These are phyloP conservation scores for Ascochyta pisi DNA, from an alignment of 2,329 filamentous ascomycete genomes.

Conservation along the genomic window DNA sequence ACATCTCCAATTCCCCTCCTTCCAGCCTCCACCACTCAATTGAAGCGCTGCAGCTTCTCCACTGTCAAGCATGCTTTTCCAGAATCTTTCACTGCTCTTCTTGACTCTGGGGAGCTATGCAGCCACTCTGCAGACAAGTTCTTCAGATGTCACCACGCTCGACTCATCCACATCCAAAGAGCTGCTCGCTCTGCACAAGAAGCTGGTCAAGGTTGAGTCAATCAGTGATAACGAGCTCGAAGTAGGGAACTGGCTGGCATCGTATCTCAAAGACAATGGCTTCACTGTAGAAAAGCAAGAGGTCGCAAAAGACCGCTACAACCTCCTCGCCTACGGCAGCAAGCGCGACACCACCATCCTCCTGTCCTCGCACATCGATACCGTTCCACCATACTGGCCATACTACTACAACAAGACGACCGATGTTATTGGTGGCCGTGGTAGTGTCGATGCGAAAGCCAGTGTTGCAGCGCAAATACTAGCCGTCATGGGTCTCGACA, in stretches of 20 bases:
- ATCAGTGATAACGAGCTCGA: constrained; percentile 72
- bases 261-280: constrained; percentile 67
- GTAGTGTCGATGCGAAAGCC: constrained; percentile 69
- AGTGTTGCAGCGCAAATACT: constrained; percentile 74
- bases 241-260: constrained; percentile 72
- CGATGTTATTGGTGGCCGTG: constrained; percentile 70
- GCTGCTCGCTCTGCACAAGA: constrained; percentile 75
- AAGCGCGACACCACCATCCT: constrained; percentile 65
- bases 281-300: constrained; percentile 70
- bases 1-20: constrained; percentile 14
- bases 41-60: constrained; percentile 7
- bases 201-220: constrained; percentile 76
- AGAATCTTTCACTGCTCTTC: constrained; percentile 20
- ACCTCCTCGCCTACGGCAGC: constrained; percentile 73
- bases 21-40: constrained; percentile 7
- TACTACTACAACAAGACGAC: constrained; percentile 63
- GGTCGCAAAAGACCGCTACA: constrained; percentile 66
- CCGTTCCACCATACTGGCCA: constrained; percentile 71
- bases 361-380: constrained; percentile 85
- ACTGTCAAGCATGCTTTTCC: constrained; percentile 23
- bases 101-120: constrained; percentile 21
- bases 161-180: constrained; percentile 40
- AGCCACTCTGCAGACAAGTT: constrained; percentile 3
- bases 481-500: constrained; percentile 63
- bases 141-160: constrained; percentile 23